Evolutionary conservation across 148 eudicot species (phyloP).

Genomic region (Chenopodium formosanum): DNA sequence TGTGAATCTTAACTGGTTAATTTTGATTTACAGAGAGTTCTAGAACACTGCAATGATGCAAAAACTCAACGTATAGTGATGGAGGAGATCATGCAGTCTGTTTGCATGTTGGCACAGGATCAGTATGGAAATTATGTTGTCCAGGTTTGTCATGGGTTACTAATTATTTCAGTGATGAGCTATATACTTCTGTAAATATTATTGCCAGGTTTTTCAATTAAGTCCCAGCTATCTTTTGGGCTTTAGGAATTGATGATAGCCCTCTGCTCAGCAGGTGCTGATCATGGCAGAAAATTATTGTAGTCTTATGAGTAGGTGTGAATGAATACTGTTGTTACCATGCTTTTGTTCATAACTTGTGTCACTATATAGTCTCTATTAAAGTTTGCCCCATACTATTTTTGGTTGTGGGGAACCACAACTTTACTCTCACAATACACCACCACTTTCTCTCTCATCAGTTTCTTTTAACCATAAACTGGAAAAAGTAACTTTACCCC

Average conservation of each 20-base stretch:
- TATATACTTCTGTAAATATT: not conserved
- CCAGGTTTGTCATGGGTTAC: conserved; percentile 46
- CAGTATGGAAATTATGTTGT: conserved; percentile 89
- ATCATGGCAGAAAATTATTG: no score
- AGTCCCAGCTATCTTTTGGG: not conserved
- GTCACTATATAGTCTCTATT: no score
- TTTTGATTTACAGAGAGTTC: conserved; percentile 63
- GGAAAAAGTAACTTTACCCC: no score
- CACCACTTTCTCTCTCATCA: no score
- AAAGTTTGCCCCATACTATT: no score
- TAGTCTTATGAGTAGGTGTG: no score
- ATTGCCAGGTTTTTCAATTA: not conserved
- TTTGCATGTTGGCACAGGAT: conserved; percentile 74
- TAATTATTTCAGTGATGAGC: not conserved
- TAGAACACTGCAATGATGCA: conserved; percentile 80
- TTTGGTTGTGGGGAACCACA: no score
- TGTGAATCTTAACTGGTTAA: conserved; percentile 16
- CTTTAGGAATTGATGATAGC: not conserved
- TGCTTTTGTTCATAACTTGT: not conserved
- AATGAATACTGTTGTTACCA: no score
- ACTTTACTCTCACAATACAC: no score
- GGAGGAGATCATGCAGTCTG: conserved; percentile 77
- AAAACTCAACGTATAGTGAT: conserved; percentile 66
- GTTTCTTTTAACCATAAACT: no score
- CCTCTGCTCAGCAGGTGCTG: not conserved